Base-by-base conservation (phyloP, 169 alveolate genomes). In the Plasmodium inui region DNA sequence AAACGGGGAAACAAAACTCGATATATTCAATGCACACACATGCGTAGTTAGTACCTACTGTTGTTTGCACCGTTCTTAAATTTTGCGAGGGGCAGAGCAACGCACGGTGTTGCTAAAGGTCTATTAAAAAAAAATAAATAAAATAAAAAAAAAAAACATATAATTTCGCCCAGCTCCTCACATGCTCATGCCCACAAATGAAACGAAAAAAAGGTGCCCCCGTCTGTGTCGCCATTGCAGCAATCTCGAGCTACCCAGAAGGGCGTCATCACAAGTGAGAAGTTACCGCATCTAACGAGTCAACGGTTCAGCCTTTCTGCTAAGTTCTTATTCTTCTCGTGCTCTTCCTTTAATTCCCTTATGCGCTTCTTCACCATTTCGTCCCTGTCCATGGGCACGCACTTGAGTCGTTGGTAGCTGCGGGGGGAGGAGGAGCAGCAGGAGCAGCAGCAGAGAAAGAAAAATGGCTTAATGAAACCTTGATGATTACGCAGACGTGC, bases 371-470 rank as follows among this genome's bases (percentile, higher is more conserved):
- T 57, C 57, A 95, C 86, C 10, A 95, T 95, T 50, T 34, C 30
- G 57, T 95, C 97, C 37, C 97, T 92, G 50, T 89, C 96, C 19
- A 46, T 84, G 70, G 96, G 93, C 28, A 95, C 82, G 30, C 93
- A 72, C 41, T 92, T 95, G 92, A 95, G 55, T n/a, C 95, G 41
- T 22, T 79, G 95, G 83, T 95, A 95, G 92, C 97, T 95, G 81
- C 41, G 30, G 14, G 3, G 44, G 22, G 46, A 5, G 17, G 53
- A 5, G 32, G 46, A 37, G 22, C n/a, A n/a, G n/a, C n/a, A n/a
- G n/a, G n/a, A n/a, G n/a, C n/a, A n/a, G n/a, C n/a, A n/a, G n/a
- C n/a, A 53, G 57, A 41, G 41, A 44, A 44, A 53, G 39, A 46
- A 46, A 10, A 5, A n/a, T 0, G 57, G n/a, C 1, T 10, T 12